Base-by-base conservation (phyloP, 352 stramenopile genomes). In the Lagenidium sp. region DNA sequence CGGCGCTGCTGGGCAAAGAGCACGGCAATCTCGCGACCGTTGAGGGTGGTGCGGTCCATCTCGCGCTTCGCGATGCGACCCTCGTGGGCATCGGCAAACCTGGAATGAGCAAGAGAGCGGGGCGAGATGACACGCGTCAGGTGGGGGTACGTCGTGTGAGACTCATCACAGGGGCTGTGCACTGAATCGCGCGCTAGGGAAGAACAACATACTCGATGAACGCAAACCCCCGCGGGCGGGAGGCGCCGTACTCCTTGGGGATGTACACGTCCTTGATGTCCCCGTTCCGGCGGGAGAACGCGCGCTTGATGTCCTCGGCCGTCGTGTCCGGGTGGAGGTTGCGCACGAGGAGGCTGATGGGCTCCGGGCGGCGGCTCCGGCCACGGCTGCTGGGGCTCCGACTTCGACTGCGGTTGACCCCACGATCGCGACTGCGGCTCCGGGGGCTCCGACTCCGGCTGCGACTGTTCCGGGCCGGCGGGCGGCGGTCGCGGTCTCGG, bases 1-100 rank as follows among this genome's bases (percentile, higher is more conserved):
- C 77, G 71, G 18, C 69, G 58, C 45, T 89, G 69, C 52, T 89
- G 74, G 6, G 77, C 77, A 48, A 89, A 89, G 7, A 89, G 54
- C 39, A 89, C 77, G 4, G 70, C 73, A 35, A 89, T 82, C 60
- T 89, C 77, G n/a, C 61, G 64, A 7, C 73, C 77, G 25, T 77
- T 61, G 7, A 89, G 58, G 19, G 60, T 64, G 35, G 66, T 69
- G 39, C 77, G 73, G 44, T 89, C 77, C 73, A 86, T 86, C 46
- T 69, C 54, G 48, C 74, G 65, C 63, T 89, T 89, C 28, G 84
- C 55, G 22, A 85, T 71, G 11, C 77, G 60, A 3, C 68, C 77
- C n/a, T 84, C 66, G 18, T 59, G 68, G 23, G 60, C 55, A 40
- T 89, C 77, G 4, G 49, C 51, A 47, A 89, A 85, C 22, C 64